Evolutionary conservation across 2,329 filamentous ascomycete species (phyloP), one percentile per base, ranked within the genome.

Genomic region (Pseudogymnoascus sp.): DNA sequence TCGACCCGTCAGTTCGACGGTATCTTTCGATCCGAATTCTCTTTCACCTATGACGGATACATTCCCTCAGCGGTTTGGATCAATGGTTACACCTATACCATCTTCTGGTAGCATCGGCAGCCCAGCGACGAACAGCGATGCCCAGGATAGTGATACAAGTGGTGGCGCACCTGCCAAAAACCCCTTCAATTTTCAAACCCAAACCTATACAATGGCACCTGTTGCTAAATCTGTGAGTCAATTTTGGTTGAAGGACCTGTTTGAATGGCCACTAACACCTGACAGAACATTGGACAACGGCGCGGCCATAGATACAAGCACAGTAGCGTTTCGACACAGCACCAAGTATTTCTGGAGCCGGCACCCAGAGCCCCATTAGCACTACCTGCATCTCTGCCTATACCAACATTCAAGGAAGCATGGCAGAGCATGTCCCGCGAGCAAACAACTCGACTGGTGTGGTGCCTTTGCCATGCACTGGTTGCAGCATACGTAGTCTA

Each of bases 271-370:
- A 64, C 65, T 60, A 38, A 60, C 37, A 41, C 64, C 3, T 25
- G 22, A 60, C 73, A 95, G 87, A 93, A 91, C 68, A 85, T 97
- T 65, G 92, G 92, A 65, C 90, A 96, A 74, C 86, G 94, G 66
- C 88, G 93, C 64, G 94, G 94, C 64, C 94, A 99, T 78, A 91
- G 94, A 73, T 99, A 99, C 81, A 96, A 97, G 72, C 93, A 97
- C 77, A 95, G 90, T 73, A 96, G 90, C 72, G 88, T 99, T 62
- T 96, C 90, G 18, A 77, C 84, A 6, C 84, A 87, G 68, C 92
- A 97, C 72, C 92, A 97, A 74, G 95, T 97, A 74, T 96, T 97
- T 74, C 90, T 95, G 68, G 91, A 97, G 72, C 94, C 94, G 6
- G 87, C 91, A 0, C 88, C 85, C 4, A 84, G 92, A 60, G 88